These are phyloP conservation scores for Basipetospora chlamydospora DNA, from an alignment of 2,329 filamentous ascomycete species.

Conservation along the genomic window DNA sequence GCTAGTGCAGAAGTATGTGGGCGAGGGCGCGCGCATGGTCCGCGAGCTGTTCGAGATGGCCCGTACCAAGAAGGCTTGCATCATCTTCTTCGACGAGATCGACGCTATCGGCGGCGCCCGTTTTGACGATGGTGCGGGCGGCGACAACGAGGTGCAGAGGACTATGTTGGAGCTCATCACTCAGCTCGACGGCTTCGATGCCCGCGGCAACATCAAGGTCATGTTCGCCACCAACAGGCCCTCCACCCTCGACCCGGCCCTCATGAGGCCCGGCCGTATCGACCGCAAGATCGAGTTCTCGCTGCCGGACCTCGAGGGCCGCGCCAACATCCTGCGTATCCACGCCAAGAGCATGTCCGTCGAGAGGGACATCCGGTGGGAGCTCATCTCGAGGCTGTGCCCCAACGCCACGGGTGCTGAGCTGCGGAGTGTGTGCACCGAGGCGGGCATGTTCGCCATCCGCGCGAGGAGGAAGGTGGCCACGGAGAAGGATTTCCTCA, in stretches of 20 bases:
- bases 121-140: slow-evolving; percentile 91
- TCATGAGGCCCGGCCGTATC: slow-evolving; percentile 95
- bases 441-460: slow-evolving; percentile 98
- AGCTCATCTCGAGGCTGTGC: slow-evolving; percentile 91
- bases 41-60: slow-evolving; percentile 99
- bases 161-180: slow-evolving; percentile 98
- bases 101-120: slow-evolving; percentile 91
- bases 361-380: slow-evolving; percentile 96
- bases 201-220: slow-evolving; percentile 96
- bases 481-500: slow-evolving; percentile 96
- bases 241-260: slow-evolving; percentile 85
- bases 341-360: slow-evolving; percentile 99
- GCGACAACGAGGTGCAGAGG: slow-evolving; percentile 94
- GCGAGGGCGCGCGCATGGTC: slow-evolving; percentile 96
- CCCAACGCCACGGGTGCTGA: slow-evolving; percentile 96
- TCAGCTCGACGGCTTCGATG: slow-evolving; percentile 91
- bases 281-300: slow-evolving; percentile 99
- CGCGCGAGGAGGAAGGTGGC: slow-evolving; percentile 90
- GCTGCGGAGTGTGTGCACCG: slow-evolving; percentile 88
- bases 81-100: slow-evolving; percentile 94
- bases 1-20: slow-evolving; percentile 96
- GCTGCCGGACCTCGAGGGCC: slow-evolving; percentile 87
- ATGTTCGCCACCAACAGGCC: slow-evolving; percentile 98
- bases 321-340: slow-evolving; percentile 93
- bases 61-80: slow-evolving; percentile 97